Conservation (phyloP, 1,139 yeast species). For the Scheffersomyces insectosa region DNA sequence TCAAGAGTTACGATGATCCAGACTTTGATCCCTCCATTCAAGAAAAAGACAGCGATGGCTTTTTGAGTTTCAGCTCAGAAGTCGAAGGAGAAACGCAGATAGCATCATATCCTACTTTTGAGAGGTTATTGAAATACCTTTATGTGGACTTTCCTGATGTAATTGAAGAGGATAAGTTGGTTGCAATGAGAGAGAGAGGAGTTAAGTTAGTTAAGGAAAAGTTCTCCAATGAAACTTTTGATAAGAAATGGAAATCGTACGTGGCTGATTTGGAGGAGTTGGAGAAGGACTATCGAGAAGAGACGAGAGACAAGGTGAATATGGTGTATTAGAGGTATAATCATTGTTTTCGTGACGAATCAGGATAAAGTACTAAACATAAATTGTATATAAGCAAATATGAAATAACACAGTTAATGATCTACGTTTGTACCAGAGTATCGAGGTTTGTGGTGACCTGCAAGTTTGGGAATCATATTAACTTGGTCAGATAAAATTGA, state of each 20-base stretch:
- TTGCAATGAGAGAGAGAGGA: constrained; percentile 53
- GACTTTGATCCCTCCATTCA: constrained; percentile 56
- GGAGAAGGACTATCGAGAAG: constrained; percentile 41
- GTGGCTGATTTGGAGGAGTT: constrained; percentile 37
- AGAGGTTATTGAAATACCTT: constrained; percentile 35
- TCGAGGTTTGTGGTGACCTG: too few relatives aligned
- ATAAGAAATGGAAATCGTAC: constrained; percentile 55
- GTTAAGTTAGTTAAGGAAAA: constrained; percentile 50
- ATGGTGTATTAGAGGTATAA: constrained; percentile 31
- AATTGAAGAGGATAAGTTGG: constrained; percentile 33
- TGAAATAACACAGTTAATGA: too few relatives aligned
- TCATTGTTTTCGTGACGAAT: constrained; percentile 2
- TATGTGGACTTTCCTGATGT: constrained; percentile 43
- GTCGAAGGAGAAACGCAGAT: constrained; percentile 8
- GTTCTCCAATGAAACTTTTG: constrained; percentile 71
- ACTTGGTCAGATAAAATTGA: too few relatives aligned
- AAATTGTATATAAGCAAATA: too few relatives aligned
- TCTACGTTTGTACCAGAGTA: too few relatives aligned
- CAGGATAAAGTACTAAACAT: not conserved
- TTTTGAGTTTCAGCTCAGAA: constrained; percentile 14
- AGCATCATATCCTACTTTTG: constrained; percentile 42
- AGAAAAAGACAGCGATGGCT: constrained; percentile 1
- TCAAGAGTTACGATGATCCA: constrained; percentile 52
- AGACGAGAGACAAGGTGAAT: constrained; percentile 39
- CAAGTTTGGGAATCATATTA: too few relatives aligned